Conservation (phyloP, 495 filamentous ascomycete species). For the Aspergillus incahuasiensis region DNA sequence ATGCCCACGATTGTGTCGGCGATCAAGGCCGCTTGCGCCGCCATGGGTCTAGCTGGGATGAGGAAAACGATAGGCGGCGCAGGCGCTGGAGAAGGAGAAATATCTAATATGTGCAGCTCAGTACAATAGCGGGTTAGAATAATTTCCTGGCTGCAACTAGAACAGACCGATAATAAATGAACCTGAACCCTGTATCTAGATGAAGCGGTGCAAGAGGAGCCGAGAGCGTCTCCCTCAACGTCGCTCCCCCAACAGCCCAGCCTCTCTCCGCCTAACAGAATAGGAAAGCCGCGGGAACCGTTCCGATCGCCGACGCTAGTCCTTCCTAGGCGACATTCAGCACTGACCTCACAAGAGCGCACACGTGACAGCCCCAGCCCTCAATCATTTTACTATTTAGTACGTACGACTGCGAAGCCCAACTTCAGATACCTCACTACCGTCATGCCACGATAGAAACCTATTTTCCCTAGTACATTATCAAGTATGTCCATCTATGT, state of each 20-base stretch:
- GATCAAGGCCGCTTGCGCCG: conserved; percentile 64
- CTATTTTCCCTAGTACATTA: too few species aligned
- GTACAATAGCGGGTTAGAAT: too few species aligned
- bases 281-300: conserved; percentile 27
- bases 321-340: conserved; percentile 24
- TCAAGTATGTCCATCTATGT: not conserved
- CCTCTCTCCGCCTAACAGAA: conserved; percentile 24
- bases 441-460: too few species aligned
- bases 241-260: not conserved
- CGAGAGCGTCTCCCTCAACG: conserved; percentile 2
- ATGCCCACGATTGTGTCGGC: conserved; percentile 70
- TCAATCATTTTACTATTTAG: too few species aligned
- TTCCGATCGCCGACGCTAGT: conserved; percentile 32
- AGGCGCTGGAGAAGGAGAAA: conserved; percentile 1
- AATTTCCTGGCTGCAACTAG: not conserved
- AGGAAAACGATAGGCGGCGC: not conserved
- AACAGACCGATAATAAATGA: not conserved
- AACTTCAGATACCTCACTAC: too few species aligned
- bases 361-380: conserved; percentile 23
- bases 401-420: too few species aligned
- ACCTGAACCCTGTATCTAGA: too few species aligned
- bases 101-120: too few species aligned
- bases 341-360: conserved; percentile 27
- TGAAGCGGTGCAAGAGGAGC: not conserved
- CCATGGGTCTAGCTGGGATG: conserved; percentile 48